Evolutionary conservation across 2,329 filamentous ascomycete species (phyloP), one percentile per base, ranked within the genome.

Genomic region (Anisogramma anomala): DNA sequence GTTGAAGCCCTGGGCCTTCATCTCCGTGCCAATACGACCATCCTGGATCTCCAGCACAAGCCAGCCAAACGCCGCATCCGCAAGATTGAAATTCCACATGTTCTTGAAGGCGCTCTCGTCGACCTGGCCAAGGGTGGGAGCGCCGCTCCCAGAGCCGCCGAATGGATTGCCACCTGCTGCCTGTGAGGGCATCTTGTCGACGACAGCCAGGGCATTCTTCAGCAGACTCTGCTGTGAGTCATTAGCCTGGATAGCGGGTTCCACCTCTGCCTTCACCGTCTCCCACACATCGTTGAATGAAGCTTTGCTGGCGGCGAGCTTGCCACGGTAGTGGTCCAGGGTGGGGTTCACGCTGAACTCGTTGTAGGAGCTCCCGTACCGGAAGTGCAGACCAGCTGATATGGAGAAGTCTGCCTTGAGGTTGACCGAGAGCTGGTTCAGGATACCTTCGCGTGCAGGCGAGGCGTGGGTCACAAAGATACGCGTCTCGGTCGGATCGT

Each of bases 281-380:
- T 98, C 91, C 91, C 91, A 98, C 6, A 98, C 91, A 61, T 98
- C 91, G 59, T 93, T 94, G 69, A 98, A 98, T 0, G 91, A 96
- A 1, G 91, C 89, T 65, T 95, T 96, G 36, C 89, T 96, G 10
- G 91, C 91, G 38, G 91, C 89, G 41, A 98, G 79, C 72, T 98
- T 98, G 58, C 91, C 93, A 45, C 93, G 86, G 64, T 98, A 98
- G 65, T 98, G 91, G 55, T 98, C 91, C 41, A 98, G 71, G 0
- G 89, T 95, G 3, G 91, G 93, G 61, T 98, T 98, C 57, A 98
- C 91, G 50, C 88, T 95, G 66, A 98, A 98, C 61, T 98, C 93
- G 64, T 98, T 98, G 72, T 98, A 98, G 1, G 93, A 98, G 62
- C 89, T 96, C 50, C 93, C 91, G 53, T 98, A 98, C 50, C 91